These are phyloP conservation scores for Smithsoniella earleae DNA, from an alignment of 163 green algal species.

Conservation along the genomic window DNA sequence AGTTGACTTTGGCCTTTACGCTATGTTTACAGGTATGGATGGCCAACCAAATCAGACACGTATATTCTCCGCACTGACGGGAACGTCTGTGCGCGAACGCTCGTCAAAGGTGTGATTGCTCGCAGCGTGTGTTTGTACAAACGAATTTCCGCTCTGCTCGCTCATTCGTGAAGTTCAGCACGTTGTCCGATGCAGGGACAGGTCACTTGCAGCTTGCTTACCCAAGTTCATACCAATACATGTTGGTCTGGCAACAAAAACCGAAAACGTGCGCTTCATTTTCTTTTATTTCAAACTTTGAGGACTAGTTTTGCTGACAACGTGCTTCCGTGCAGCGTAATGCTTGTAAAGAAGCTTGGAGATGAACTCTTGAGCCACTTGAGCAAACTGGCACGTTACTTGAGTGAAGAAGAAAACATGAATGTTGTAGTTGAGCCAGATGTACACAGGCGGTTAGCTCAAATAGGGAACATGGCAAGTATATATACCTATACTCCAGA, in stretches of 20 bases:
- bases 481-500: slow-evolving; percentile 42
- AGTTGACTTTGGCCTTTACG: too few species aligned
- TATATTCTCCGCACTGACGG: slow-evolving; percentile 79
- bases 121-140: neutral
- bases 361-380: slow-evolving; percentile 58
- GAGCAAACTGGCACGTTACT: slow-evolving; percentile 40
- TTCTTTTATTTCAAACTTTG: neutral
- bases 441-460: slow-evolving; percentile 43
- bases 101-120: slow-evolving; percentile 55
- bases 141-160: neutral
- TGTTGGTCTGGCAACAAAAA: slow-evolving; percentile 75
- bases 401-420: slow-evolving; percentile 54
- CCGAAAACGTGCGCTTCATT: slow-evolving; percentile 50
- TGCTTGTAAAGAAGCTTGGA: slow-evolving; percentile 87
- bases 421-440: slow-evolving; percentile 65
- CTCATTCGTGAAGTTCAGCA: neutral
- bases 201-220: slow-evolving; percentile 69
- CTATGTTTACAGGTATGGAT: slow-evolving; percentile 32
- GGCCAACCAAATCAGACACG: slow-evolving; percentile 62
- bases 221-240: slow-evolving; percentile 79
- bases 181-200: slow-evolving; percentile 58
- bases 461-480: slow-evolving; percentile 4
- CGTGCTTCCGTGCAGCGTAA: slow-evolving; percentile 50
- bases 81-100: slow-evolving; percentile 70
- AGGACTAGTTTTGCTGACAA: neutral